Base-by-base conservation (phyloP, 805 yeast genomes). In the Saccharomycopsis guyanensis region DNA sequence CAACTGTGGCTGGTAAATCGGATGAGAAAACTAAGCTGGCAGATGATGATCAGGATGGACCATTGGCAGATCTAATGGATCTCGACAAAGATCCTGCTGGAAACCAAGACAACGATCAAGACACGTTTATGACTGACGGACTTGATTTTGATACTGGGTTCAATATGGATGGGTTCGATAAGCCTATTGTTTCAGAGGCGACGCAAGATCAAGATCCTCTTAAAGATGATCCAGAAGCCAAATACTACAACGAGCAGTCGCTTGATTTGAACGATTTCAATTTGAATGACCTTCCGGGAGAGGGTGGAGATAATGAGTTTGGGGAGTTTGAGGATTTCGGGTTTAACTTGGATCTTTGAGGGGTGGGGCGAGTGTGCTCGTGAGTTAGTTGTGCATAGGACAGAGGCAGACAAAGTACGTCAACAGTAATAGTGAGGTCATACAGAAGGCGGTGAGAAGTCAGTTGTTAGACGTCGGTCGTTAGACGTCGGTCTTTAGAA, bases 191-290 rank as follows among this genome's bases (percentile, higher is more conserved):
- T 5, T 6, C 10, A 33, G 37, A 15, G 19, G 18, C 37, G 19
- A 33, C 18, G 7, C 20, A 33, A 15, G 37, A 7, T 10, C 8
- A 33, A 15, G 37, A 33, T 6, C 29, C 29, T 6, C 10, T 10
- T 6, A 33, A 33, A 12, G 18, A 15, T 5, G 37, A 33, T 7
- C 20, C 37, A 6, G 18, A 15, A 12, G 37, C 37, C 37, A 33
- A 45, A 12, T 37, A 38, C 22, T 46, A 42, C 34, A 42, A 39
- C 29, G 44, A 34, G 15, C 29, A 37, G n/a, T 35, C 43, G 15
- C 20, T 50, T 10, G 46, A 50, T 37, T 38, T 50, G 40, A 38
- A 44, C 24, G 51, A 43, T 32, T 50, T 50, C 40, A 50, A 47
- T 22, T 38, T 51, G 33, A 37, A 44, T 38, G 52, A 47, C 31